A percentile compares a stretch with the other conserved stretches of the same genome.
These are phyloP conservation scores for Aegilops umbellulata DNA, from an alignment of 176 grass and related monocot genomes.

Conservation along the genomic window DNA sequence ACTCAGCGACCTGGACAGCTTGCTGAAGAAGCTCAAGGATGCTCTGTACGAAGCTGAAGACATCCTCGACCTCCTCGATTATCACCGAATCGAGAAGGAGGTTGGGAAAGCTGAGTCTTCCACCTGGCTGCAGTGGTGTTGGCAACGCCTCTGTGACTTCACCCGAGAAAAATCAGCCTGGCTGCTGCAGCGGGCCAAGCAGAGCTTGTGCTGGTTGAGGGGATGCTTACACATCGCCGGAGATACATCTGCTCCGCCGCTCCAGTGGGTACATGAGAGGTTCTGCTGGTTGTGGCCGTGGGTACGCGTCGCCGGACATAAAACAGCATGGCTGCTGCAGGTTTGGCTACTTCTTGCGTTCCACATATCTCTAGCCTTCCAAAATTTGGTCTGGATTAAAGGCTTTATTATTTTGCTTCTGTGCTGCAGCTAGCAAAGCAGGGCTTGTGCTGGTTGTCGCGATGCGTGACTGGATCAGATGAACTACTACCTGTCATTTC, in stretches of 20 bases:
- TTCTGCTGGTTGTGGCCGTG: not conserved
- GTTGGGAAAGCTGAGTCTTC: too few relatives aligned
- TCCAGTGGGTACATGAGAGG: not conserved
- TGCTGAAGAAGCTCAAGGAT: too few relatives aligned
- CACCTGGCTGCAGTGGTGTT: too few relatives aligned
- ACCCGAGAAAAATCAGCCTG: not conserved
- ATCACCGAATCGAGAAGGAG: too few relatives aligned
- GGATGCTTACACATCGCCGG: not conserved
- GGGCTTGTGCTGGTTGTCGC: not conserved
- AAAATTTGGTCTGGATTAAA: not conserved
- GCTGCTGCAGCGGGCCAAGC: not conserved
- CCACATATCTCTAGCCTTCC: not conserved
- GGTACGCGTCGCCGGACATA: not conserved
- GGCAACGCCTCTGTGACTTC: not conserved
- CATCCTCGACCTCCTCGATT: too few relatives aligned
- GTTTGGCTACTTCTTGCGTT: not conserved
- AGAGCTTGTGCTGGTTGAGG: not conserved
- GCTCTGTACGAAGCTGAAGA: too few relatives aligned
- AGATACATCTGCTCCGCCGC: not conserved
- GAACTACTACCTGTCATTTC: not conserved
- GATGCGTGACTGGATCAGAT: not conserved
- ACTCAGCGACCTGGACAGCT: too few relatives aligned
- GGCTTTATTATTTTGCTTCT: not conserved
- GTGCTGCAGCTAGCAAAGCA: not conserved
- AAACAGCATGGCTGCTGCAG: not conserved